Evolutionary conservation across 208 protist species (phyloP), one percentile per base, ranked within the genome.

Genomic region (Wallacemonas sp.): DNA sequence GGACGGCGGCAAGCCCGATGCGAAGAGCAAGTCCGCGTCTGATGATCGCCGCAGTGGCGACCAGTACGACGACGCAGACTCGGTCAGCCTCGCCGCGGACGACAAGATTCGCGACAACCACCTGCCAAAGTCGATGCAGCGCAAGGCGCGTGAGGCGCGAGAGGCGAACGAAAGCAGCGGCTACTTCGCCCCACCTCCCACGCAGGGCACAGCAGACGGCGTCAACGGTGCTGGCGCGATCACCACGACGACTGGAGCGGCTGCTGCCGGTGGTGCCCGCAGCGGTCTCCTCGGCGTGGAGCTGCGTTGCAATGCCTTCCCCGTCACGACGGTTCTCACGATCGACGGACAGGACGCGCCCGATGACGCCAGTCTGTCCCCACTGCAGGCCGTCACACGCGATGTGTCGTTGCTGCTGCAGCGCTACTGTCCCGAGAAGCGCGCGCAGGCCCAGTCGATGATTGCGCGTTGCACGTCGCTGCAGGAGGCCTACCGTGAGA

Each of bases 291-390:
- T 95, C 9, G 36, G 36, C 21, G 70, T 95, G 19, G 72, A 85
- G 73, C 56, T 93, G 66, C 80, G 91, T 61, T 93, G 82, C n/a
- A 65, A 65, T 36, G 87, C 85, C n/a, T 93, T 95, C 66, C 62
- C 80, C 11, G 71, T 60, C 48, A 80, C 65, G 2, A 80, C 69
- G 9, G 79, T 87, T 23, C 48, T 39, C 9, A 29, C 2, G 8
- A 36, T 5, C 14, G 54, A 21, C 19, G 46, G 32, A 11, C 19
- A 23, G 9, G 46, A 21, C 16, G 30, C 46, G 3, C 16, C 47
- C 8, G 49, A 33, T 60, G 36, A 48, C 29, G 5, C 11, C 0
- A 17, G 46, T 2, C 33, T 41, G 19, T 46, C 60, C 6, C 34
- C 48, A 26, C 1, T 71, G 2, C 71, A 83, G 33, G 74, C 75